These are phyloP conservation scores for Akanthomyces uredinophilus DNA, from an alignment of 2,329 filamentous ascomycete genomes.

Conservation along the genomic window DNA sequence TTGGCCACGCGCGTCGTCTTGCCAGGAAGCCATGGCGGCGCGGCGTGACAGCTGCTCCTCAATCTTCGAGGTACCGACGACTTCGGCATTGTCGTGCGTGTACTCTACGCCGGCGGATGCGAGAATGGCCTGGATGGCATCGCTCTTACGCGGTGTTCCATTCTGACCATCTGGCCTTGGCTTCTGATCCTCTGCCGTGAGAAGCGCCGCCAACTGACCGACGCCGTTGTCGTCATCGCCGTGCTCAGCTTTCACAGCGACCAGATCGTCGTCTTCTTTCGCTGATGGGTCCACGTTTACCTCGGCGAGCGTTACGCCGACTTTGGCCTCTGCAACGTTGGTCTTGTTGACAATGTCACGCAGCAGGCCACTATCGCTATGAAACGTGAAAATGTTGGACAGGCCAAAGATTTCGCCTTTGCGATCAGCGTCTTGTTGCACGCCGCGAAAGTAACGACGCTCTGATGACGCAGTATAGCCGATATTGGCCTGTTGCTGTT, in stretches of 20 bases:
- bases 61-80: constrained; percentile 87
- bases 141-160: constrained; percentile 45
- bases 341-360: constrained; percentile 98
- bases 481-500: constrained; percentile 97
- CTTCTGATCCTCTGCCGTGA: constrained; percentile 44
- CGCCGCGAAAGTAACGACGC: constrained; percentile 89
- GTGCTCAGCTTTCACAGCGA: constrained; percentile 40
- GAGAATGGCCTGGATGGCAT: constrained; percentile 85
- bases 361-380: constrained; percentile 72
- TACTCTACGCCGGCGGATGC: constrained; percentile 86
- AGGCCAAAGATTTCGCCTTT: constrained; percentile 95
- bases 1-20: constrained; percentile 37
- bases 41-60: constrained; percentile 77
- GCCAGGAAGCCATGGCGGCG: constrained; percentile 58
- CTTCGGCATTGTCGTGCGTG: constrained; percentile 93
- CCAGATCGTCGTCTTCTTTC: constrained; percentile 45
- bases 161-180: constrained; percentile 30
- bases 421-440: constrained; percentile 75
- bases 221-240: constrained; percentile 62
- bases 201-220: constrained; percentile 60
- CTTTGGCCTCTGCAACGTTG: constrained; percentile 88
- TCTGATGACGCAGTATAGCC: constrained; percentile 91
- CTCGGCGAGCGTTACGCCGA: constrained; percentile 74
- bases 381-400: constrained; percentile 78
- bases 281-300: constrained; percentile 63